These are phyloP conservation scores for Penicillium egyptiacum DNA, from an alignment of 495 filamentous ascomycete genomes.

Conservation along the genomic window DNA sequence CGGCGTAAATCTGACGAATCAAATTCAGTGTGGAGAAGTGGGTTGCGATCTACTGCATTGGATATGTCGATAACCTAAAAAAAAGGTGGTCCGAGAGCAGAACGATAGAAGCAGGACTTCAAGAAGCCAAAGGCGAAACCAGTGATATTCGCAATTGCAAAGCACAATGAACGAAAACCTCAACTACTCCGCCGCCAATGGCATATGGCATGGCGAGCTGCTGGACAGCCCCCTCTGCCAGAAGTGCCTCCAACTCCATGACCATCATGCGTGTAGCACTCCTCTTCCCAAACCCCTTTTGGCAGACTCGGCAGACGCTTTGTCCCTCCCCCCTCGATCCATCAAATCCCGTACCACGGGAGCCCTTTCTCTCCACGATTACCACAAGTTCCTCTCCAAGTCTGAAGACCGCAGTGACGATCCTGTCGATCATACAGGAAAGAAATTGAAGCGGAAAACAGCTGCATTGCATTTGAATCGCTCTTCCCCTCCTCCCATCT, in stretches of 20 bases:
- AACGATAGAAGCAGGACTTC: conserved; percentile 14
- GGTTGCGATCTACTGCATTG: conserved; percentile 12
- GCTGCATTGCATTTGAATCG: conserved; percentile 38
- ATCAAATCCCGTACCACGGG: conserved; percentile 27
- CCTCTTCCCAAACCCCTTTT: conserved; percentile 19
- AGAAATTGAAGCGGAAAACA: conserved; percentile 40
- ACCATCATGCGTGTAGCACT: conserved; percentile 23
- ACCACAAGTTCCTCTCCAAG: conserved; percentile 36
- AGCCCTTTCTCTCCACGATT: conserved; percentile 35
- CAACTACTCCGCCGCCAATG: conserved; percentile 13
- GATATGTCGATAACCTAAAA: conserved; percentile 14
- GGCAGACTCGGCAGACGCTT: conserved; percentile 21
- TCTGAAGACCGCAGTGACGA: conserved; percentile 28
- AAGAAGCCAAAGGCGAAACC: not conserved
- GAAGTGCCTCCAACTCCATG: conserved; percentile 18
- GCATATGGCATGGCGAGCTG: conserved; percentile 20
- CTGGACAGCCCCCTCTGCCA: conserved; percentile 25
- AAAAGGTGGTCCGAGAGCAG: not conserved
- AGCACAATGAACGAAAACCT: conserved; percentile 15
- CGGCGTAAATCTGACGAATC: conserved; percentile 8
- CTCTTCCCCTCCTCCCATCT: conserved; percentile 19
- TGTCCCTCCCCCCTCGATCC: conserved; percentile 26
- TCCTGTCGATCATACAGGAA: conserved; percentile 29
- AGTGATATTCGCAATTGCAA: not conserved
- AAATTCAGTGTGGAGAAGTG: conserved; percentile 13